Conservation (phyloP, 176 grass and related monocot genomes). For the Triticum turgidum region DNA sequence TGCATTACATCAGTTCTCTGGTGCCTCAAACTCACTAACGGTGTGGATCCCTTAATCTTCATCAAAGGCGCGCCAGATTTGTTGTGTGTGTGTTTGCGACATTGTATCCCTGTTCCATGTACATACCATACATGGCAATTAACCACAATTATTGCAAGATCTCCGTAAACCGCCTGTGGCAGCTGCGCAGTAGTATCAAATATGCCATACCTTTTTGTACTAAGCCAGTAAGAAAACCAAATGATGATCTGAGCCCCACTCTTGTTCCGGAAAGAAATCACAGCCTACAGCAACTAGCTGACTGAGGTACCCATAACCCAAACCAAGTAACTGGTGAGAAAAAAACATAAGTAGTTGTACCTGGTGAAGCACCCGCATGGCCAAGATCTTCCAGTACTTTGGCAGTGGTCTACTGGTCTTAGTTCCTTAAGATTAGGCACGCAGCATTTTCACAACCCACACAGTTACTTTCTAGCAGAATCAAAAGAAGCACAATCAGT, state of each 20-base stretch:
- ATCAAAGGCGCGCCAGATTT: background rate
- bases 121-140: background rate
- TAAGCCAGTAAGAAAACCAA: too few relatives aligned
- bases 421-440: background rate
- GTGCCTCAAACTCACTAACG: background rate
- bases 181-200: background rate
- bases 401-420: background rate
- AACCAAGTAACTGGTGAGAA: background rate
- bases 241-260: background rate
- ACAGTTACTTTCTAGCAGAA: background rate
- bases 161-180: background rate
- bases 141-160: background rate
- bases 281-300: background rate
- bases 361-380: background rate
- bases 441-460: background rate
- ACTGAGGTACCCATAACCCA: background rate
- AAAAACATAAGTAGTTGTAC: background rate
- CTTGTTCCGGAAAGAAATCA: background rate
- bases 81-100: background rate
- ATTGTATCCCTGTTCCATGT: background rate
- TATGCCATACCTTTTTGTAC: background rate
- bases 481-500: background rate
- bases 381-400: background rate
- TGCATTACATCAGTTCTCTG: background rate
- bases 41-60: background rate